Base-by-base conservation (phyloP, 2,329 filamentous ascomycete species). In the Drechslerella dactyloides region DNA sequence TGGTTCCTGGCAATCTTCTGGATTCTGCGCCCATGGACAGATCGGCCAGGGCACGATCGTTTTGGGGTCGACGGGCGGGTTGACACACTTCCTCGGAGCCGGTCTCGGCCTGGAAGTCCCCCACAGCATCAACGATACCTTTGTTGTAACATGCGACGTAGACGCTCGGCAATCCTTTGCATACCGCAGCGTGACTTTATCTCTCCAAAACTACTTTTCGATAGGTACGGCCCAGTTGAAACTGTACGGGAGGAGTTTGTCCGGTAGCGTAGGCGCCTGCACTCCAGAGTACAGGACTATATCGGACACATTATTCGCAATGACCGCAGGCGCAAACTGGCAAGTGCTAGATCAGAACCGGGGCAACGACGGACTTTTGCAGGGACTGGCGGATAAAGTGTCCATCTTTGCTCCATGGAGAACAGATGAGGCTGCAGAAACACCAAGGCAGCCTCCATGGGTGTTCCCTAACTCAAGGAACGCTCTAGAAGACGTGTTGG, bases 341-440 rank as follows among this genome's bases (percentile, higher is more conserved):
- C 37, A 42, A 42, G 37, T 42, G 37, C 4, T 42, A 42, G 37
- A 42, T 17, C 37, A 42, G n/a, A 42, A 42, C 37, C 37, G 37
- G 37, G 37, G 37, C 4, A 42, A 42, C 37, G 37, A 42, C 13
- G 37, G 37, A 4, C 37, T 42, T 42, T 42, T 42, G 37, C 37
- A 42, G n/a, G 37, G 37, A 17, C 15, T 42, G 37, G 37, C 37
- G 37, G 37, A 42, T 42, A 42, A 42, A 13, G 13, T 42, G 13
- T 42, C 37, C 13, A 13, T 42, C 4, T 42, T 15, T 42, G 37
- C 37, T 42, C 37, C 37, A 13, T 42, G 37, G 37, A 42, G 37
- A 17, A 42, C n/a, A 2, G 37, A 42, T 15, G 37, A 17, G 2
- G 37, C 37, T 15, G 15, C 15, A 42, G 37, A 42, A 15, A 42